These are phyloP conservation scores for Artemisia annua DNA, from an alignment of 129 eudicot genomes.

Conservation along the genomic window DNA sequence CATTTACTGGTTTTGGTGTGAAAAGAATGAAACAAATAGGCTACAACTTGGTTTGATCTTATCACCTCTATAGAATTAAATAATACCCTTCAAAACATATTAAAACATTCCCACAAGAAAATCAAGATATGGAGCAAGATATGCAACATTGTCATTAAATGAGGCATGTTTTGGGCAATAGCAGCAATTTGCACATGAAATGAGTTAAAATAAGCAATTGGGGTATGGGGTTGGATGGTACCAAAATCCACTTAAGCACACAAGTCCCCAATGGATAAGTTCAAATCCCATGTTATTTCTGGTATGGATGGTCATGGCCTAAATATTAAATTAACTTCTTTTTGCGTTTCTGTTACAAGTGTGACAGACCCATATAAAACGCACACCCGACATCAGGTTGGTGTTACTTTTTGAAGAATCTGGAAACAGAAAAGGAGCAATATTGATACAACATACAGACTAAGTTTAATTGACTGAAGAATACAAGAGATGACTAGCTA, in stretches of 20 bases:
- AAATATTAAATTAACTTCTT: background rate
- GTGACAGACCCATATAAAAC: background rate
- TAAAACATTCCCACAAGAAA: slow-evolving; percentile 18
- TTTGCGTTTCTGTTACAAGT: background rate
- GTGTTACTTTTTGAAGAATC: too few relatives aligned
- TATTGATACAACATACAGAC: background rate
- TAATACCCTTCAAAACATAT: background rate
- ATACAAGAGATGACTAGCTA: slow-evolving; percentile 6
- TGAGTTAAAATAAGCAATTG: slow-evolving; percentile 27
- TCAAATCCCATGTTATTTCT: slow-evolving; percentile 7
- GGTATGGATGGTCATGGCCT: slow-evolving; percentile 8
- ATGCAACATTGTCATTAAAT: slow-evolving; percentile 8
- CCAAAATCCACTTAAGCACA: slow-evolving; percentile 12
- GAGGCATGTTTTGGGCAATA: slow-evolving; percentile 25
- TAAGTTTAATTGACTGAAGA: background rate
- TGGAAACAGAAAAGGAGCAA: too few relatives aligned
- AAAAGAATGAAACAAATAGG: slow-evolving; percentile 26
- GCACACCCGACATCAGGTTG: background rate
- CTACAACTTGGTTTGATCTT: slow-evolving; percentile 38
- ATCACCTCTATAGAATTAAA: slow-evolving; percentile 18
- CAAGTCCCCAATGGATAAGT: slow-evolving; percentile 13
- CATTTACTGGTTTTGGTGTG: slow-evolving; percentile 37
- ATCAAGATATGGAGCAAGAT: slow-evolving; percentile 18
- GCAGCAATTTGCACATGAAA: slow-evolving; percentile 30
- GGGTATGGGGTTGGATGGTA: slow-evolving; percentile 30